These are phyloP conservation scores for Toxicodendron radicans DNA, from an alignment of 345 rosid genomes.

Conservation along the genomic window DNA sequence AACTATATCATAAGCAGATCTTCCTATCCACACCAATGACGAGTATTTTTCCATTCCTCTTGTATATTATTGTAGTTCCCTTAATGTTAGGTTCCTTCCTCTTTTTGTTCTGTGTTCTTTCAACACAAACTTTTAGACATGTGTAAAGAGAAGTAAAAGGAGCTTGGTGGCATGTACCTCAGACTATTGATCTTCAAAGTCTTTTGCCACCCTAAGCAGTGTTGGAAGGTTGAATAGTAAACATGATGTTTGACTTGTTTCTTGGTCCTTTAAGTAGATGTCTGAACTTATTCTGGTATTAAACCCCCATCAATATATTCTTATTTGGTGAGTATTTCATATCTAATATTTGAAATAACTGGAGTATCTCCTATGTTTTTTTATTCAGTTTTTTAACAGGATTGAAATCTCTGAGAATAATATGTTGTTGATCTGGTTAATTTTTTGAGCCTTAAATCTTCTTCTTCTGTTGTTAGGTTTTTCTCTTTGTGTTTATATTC, in stretches of 20 bases:
- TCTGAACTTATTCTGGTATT: not conserved
- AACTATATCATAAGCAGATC: no score
- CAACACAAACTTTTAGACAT: not conserved
- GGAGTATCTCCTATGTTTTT: not conserved
- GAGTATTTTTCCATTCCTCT: no score
- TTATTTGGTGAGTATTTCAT: not conserved
- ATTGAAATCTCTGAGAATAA: not conserved
- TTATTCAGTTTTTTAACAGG: not conserved
- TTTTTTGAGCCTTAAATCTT: not conserved
- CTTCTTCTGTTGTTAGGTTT: not conserved
- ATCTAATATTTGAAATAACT: not conserved
- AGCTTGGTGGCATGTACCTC: not conserved
- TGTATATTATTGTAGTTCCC: no score
- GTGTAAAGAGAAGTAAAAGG: not conserved
- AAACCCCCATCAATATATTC: not conserved
- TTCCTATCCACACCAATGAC: no score
- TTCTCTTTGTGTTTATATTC: not conserved
- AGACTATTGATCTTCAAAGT: not conserved
- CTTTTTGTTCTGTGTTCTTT: not conserved
- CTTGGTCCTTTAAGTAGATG: not conserved
- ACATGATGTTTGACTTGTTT: not conserved
- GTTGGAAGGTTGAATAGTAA: not conserved
- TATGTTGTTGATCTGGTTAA: not conserved
- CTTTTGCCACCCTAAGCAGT: not conserved
- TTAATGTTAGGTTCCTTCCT: no score